A percentile compares a stretch with the other conserved stretches of the same genome.
Evolutionary conservation across 1,139 yeast species (phyloP).

Genomic region (Yamadazyma spencermartinsiae): DNA sequence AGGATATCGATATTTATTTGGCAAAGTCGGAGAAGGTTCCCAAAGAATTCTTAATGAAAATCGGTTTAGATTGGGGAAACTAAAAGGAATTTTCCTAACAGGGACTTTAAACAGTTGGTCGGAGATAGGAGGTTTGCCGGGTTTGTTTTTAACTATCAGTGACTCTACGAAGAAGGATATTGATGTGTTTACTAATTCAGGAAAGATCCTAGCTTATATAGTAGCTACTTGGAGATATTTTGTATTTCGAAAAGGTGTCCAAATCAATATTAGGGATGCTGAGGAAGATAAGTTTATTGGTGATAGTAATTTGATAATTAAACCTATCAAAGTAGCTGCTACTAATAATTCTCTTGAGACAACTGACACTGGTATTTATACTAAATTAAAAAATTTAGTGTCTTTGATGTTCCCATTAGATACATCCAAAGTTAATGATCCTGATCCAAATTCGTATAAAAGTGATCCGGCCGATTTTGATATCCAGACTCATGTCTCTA

Average conservation of each 20-base stretch:
- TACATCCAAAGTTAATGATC: conserved; percentile 34
- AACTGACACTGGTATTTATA: conserved; percentile 3
- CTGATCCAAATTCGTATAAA: conserved; percentile 41
- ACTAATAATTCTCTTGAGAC: background rate
- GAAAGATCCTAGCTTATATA: conserved; percentile 49
- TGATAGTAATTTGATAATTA: conserved; percentile 55
- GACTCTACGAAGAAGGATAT: conserved; percentile 67
- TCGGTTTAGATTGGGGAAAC: conserved; percentile 52
- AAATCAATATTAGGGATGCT: conserved; percentile 46
- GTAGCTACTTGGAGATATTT: conserved; percentile 85
- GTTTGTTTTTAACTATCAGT: conserved; percentile 78
- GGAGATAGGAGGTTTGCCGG: conserved; percentile 86
- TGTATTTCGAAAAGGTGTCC: conserved; percentile 79
- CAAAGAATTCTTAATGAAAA: conserved; percentile 69
- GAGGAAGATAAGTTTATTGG: conserved; percentile 37
- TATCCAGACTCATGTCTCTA: conserved; percentile 41
- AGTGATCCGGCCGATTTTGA: conserved; percentile 42
- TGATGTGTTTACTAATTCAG: conserved; percentile 37
- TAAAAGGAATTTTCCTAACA: conserved; percentile 69
- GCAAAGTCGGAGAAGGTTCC: conserved; percentile 82
- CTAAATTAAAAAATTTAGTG: conserved; percentile 32
- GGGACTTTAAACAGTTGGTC: conserved; percentile 71
- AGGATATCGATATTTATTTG: conserved; percentile 70
- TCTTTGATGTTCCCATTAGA: conserved; percentile 54
- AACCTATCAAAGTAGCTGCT: conserved; percentile 45